phyloP scores from a whole-genome alignment of 345 rosid genomes.

The Brassica juncea region DNA sequence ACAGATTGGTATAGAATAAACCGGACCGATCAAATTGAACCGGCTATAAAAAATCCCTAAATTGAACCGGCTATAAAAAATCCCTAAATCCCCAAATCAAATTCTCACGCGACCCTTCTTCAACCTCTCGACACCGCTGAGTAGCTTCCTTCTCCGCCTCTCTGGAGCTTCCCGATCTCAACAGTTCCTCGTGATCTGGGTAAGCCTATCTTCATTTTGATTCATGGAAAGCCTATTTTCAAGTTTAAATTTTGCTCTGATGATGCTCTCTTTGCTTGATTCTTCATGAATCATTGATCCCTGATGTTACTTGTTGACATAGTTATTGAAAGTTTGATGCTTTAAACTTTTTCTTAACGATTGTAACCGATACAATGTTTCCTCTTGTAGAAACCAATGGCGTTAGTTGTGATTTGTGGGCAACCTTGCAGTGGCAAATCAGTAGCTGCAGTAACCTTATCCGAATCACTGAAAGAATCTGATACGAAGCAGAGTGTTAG shows the following conservation, averaged over 20 bases:
- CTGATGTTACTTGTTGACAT: background rate
- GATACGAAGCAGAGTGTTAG: constrained; percentile 62
- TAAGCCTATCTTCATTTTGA: background rate
- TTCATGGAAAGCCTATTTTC: background rate
- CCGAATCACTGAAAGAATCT: constrained; percentile 63
- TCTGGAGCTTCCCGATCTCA: background rate
- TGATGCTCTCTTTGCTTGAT: background rate
- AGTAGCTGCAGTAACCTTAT: constrained; percentile 57
- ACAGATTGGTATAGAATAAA: constrained; percentile 1
- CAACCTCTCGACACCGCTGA: constrained; percentile 19
- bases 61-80: constrained; percentile 19
- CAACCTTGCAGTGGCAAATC: constrained; percentile 98
- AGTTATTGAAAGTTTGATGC: constrained; percentile 5
- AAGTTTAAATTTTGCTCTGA: background rate
- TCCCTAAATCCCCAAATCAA: constrained; percentile 34
- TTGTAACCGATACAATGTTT: no score
- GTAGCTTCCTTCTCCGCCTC: background rate
- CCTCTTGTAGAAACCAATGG: constrained; percentile 51
- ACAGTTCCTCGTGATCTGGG: constrained; percentile 3
- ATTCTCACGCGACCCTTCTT: constrained; percentile 26
- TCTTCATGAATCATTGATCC: constrained; percentile 10
- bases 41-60: constrained; percentile 32
- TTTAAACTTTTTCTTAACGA: constrained; percentile 7
- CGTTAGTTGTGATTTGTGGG: constrained; percentile 88
- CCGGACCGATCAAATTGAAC: constrained; percentile 12